Evolutionary conservation across 2,329 filamentous ascomycete genomes (phyloP), one percentile per base, ranked within the genome.

Genomic region (Hortaea sp.): DNA sequence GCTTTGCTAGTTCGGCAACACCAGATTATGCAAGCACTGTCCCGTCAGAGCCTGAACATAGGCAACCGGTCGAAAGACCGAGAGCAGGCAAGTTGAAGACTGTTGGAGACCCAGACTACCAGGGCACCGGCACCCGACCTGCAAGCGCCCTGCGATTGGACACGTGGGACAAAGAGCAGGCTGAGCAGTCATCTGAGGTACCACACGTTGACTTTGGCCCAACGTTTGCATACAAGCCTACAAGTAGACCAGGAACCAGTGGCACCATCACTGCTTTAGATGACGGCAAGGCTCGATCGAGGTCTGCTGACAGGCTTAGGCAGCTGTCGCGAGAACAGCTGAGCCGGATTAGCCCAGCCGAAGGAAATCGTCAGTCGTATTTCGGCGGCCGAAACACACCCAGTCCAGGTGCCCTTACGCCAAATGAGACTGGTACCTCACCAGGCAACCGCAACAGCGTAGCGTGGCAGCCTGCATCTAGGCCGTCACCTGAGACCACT

Each of bases 171-270:
- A 61, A 65, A 38, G 60, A 66, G 34, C 52, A 61, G 20, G 59
- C 58, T 30, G 47, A 51, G 11, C 51, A 60, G 34, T 68, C 69
- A 10, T 71, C 77, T 27, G 74, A 79, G 47, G 80, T 94, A 49
- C 86, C 87, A 1, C 69, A 75, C 4, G 78, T 95, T 51, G 82
- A 95, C 63, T 95, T 95, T 66, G 90, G 90, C 0, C 87, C 83
- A 5, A 95, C 89, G 0, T 69, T 86, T 56, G 82, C 84, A 49
- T 83, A 88, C 47, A 70, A 69, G 50, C 74, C 77, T 49, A 52
- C 31, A 9, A 72, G 70, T 54, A 73, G 76, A 6, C 76, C 78
- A n/a, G 71, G 63, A 38, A 79, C 76, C 1, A 74, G 72, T 41
- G 74, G 75, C 39, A 74, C 75, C 2, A 63, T 77, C 48, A 73